Base-by-base conservation (phyloP, 2,329 filamentous ascomycete genomes). In the Daldinia sp. region DNA sequence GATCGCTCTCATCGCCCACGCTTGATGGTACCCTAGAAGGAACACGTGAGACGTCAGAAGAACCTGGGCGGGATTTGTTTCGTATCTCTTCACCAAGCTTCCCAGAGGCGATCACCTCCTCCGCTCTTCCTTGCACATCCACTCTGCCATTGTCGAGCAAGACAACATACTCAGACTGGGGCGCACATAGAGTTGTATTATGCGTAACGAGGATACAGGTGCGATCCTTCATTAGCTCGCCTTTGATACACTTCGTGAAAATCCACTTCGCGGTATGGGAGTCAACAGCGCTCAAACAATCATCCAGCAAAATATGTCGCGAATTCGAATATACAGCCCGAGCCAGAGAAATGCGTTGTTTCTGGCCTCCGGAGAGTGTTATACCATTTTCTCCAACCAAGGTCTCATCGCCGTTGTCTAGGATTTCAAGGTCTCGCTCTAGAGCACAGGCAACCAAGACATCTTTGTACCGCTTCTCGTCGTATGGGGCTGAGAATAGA, bases 251-350 rank as follows among this genome's bases (percentile, higher is more conserved):
- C 80, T 97, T 92, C 78, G 92, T 92, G 81, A 98, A 98, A 73
- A 99, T 98, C 91, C 97, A 98, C 79, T 98, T 97, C 1, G 94
- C 94, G 0, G 96, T 98, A 75, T 99, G 96, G 3, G 96, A 97
- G 79, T 99, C 96, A 37, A 99, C 96, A 30, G 96, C 96, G 77
- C 94, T 98, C 48, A 99, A 86, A 71, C 97, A 97, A 79, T 99
- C 96, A 76, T 99, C 96, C 56, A 99, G 86, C 10, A 99, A 87
- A 15, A 99, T 82, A 79, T 98, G 95, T 60, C 91, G 91, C 5
- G 94, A 97, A 80, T 93, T 95, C 72, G 93, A 97, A 81, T 99
- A 99, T n/a, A 99, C 86, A 1, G 96, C 96, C 73, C 96, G 90
- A n/a, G 96, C 96, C 50, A 99, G 87, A 13, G 95, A 98, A 58